Percentiles rank a stretch among this genome's conserved stretches.
These are phyloP conservation scores for Heliosperma pusillum DNA, from an alignment of 148 eudicot genomes.

Conservation along the genomic window DNA sequence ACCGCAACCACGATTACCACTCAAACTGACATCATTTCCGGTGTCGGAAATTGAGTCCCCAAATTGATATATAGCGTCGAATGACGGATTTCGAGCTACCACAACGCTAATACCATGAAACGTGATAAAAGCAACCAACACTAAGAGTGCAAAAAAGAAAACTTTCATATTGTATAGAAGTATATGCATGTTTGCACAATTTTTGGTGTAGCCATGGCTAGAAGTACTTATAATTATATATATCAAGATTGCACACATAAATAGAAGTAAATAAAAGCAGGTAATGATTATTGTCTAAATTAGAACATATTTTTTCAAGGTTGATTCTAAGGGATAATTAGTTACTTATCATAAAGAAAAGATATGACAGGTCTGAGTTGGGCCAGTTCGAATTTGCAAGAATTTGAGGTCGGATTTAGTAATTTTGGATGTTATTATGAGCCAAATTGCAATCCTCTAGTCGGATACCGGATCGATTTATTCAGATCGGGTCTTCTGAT, in stretches of 20 bases:
- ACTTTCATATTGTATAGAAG: not conserved
- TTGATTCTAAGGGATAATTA: not conserved
- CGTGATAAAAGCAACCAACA: not conserved
- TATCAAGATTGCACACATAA: not conserved
- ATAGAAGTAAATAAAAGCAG: not conserved
- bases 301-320: not conserved
- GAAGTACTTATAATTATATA: too few species aligned
- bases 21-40: conserved; percentile 9
- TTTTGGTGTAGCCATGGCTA: not conserved
- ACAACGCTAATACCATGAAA: not conserved
- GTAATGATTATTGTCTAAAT: not conserved
- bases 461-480: too few species aligned
- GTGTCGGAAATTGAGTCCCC: conserved; percentile 29
- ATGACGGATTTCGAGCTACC: not conserved
- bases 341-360: too few species aligned
- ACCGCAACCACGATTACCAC: not conserved
- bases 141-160: too few species aligned
- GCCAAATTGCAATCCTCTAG: too few species aligned
- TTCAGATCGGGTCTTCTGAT: too few species aligned
- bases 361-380: too few species aligned
- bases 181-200: not conserved
- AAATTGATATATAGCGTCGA: conserved; percentile 17
- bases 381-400: too few species aligned
- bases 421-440: too few species aligned
- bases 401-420: too few species aligned